Evolutionary conservation across 495 filamentous ascomycete genomes (phyloP).

Genomic region (Aspergillus asperescens): DNA sequence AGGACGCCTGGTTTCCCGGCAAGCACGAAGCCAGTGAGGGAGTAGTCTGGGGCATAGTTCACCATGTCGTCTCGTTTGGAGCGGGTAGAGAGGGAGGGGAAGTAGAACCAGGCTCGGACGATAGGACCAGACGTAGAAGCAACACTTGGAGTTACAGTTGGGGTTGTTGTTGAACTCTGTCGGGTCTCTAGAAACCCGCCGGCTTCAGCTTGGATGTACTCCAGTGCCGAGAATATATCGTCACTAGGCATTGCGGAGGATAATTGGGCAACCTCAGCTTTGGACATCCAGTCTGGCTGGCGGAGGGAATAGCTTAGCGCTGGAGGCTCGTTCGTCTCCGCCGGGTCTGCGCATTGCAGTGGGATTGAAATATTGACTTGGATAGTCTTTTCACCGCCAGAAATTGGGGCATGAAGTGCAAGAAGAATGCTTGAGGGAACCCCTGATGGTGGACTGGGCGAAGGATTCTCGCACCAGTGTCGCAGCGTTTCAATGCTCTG

Average conservation of each 20-base stretch:
- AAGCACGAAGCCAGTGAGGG: slow-evolving; percentile 36
- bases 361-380: slow-evolving; percentile 36
- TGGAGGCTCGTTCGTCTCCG: slow-evolving; percentile 24
- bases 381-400: slow-evolving; percentile 24
- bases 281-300: slow-evolving; percentile 41
- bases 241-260: slow-evolving; percentile 25
- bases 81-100: slow-evolving; percentile 36
- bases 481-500: slow-evolving; percentile 32
- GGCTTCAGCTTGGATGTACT: slow-evolving; percentile 29
- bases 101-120: slow-evolving; percentile 41
- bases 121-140: slow-evolving; percentile 9
- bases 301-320: slow-evolving; percentile 29
- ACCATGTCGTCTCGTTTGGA: slow-evolving; percentile 38
- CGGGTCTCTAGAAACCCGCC: slow-evolving; percentile 25
- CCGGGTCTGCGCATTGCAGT: slow-evolving; percentile 19
- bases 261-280: slow-evolving; percentile 30
- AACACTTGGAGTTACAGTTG: background rate
- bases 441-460: slow-evolving; percentile 3
- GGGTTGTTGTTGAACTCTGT: slow-evolving; percentile 3
- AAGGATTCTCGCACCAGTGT: slow-evolving; percentile 25
- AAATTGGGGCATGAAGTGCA: slow-evolving; percentile 25
- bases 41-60: slow-evolving; percentile 31
- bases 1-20: slow-evolving; percentile 39
- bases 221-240: slow-evolving; percentile 32
- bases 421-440: slow-evolving; percentile 27